phyloP scores from a whole-genome alignment of 305 asterid genomes.

The Fraxinus xanthoxyloides region DNA sequence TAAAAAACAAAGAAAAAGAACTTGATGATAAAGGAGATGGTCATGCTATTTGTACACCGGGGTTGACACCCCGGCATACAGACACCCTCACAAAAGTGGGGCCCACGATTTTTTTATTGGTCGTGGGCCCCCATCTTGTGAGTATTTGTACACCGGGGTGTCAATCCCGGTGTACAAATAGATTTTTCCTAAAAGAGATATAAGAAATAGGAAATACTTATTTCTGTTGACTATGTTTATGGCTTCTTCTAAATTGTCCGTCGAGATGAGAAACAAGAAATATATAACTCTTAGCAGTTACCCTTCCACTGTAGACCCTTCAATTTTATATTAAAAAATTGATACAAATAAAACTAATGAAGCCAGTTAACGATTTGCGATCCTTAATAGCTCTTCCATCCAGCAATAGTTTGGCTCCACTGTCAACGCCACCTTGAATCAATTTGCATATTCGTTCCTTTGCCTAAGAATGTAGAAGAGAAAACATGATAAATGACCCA shows the following conservation, averaged over 20 bases:
- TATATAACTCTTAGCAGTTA: conserved; percentile 17
- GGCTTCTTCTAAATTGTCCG: conserved; percentile 89
- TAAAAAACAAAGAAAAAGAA: background rate
- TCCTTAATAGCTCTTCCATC: conserved; percentile 91
- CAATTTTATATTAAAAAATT: too few species aligned
- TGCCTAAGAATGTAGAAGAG: conserved; percentile 49
- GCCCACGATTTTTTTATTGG: too few species aligned
- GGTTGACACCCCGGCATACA: too few species aligned
- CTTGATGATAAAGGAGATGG: background rate
- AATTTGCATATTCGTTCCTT: conserved; percentile 78
- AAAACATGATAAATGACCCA: conserved; percentile 1
- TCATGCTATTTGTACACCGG: too few species aligned
- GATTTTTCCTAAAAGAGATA: too few species aligned
- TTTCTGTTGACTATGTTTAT: conserved; percentile 73
- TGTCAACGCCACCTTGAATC: conserved; percentile 76
- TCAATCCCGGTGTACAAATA: too few species aligned
- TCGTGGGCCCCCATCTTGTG: too few species aligned
- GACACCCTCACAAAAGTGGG: too few species aligned
- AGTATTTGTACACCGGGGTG: too few species aligned
- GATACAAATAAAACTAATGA: too few species aligned
- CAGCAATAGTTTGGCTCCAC: conserved; percentile 82
- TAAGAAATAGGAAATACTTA: conserved; percentile 41
- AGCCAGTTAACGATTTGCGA: too few species aligned
- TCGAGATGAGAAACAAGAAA: conserved; percentile 43
- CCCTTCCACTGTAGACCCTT: too few species aligned